Conservation (phyloP, 345 rosid species). For the Citrus sinensis region DNA sequence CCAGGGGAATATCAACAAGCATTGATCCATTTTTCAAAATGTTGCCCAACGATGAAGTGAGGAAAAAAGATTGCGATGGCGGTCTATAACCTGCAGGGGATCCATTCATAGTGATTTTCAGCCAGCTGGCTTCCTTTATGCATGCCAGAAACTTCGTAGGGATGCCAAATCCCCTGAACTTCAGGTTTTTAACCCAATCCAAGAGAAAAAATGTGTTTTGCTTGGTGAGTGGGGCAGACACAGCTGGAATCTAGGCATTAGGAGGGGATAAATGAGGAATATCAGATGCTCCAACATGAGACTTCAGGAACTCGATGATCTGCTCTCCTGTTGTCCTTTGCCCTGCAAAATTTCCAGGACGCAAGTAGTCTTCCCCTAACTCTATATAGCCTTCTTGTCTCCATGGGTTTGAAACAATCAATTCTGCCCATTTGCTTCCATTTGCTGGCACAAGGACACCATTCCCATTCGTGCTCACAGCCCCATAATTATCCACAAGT, state of each 20-base stretch:
- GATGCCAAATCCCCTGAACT: slow-evolving; percentile 5
- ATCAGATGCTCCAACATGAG: slow-evolving; percentile 34
- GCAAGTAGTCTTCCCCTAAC: slow-evolving; percentile 50
- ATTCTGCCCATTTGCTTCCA: slow-evolving; percentile 58
- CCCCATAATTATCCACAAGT: slow-evolving; percentile 51
- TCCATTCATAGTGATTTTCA: slow-evolving; percentile 49
- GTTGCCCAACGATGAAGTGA: slow-evolving; percentile 47
- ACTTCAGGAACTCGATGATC: slow-evolving; percentile 40
- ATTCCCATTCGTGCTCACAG: slow-evolving; percentile 10
- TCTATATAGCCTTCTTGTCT: slow-evolving; percentile 43
- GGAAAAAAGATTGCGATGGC: slow-evolving; percentile 61
- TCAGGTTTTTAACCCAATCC: slow-evolving; percentile 45
- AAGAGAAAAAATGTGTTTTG: slow-evolving; percentile 49
- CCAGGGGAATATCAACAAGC: slow-evolving; percentile 64
- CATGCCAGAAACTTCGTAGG: slow-evolving; percentile 42
- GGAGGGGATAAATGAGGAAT: slow-evolving; percentile 57
- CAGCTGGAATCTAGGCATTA: slow-evolving; percentile 44
- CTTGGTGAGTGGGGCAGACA: slow-evolving; percentile 46
- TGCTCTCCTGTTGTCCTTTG: slow-evolving; percentile 20
- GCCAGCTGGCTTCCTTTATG: slow-evolving; percentile 58
- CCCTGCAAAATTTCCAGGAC: slow-evolving; percentile 33
- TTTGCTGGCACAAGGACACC: slow-evolving; percentile 65
- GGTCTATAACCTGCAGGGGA: slow-evolving; percentile 32
- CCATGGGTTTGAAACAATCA: slow-evolving; percentile 57
- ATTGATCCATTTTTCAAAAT: slow-evolving; percentile 47